Conservation (phyloP, 441 rosid genomes). For the Populus hybrid region DNA sequence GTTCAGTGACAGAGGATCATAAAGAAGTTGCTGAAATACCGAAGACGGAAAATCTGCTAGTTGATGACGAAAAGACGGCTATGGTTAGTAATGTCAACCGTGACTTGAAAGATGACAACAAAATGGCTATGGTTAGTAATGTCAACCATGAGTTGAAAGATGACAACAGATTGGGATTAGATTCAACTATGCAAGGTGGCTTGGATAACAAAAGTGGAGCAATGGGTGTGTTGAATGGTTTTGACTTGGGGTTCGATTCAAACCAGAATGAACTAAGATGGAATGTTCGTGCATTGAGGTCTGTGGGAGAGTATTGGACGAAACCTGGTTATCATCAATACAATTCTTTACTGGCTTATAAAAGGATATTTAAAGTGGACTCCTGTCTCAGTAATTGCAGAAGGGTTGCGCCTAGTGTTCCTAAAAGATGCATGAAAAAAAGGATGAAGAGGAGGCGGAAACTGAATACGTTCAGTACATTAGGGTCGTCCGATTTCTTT, state of each 20-base stretch:
- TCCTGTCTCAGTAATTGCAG: not conserved
- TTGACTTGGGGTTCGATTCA: not conserved
- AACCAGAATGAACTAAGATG: not conserved
- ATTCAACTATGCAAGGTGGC: not conserved
- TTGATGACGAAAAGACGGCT: not conserved
- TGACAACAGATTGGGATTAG: not conserved
- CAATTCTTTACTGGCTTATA: not conserved
- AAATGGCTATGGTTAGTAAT: too few relatives aligned
- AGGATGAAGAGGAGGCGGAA: slow-evolving; percentile 4
- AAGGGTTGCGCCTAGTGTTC: not conserved
- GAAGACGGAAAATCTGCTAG: not conserved
- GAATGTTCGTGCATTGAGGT: not conserved
- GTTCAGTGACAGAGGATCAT: not conserved
- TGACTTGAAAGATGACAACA: not conserved
- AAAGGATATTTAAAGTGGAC: not conserved
- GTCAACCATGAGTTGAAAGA: too few relatives aligned
- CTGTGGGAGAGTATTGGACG: not conserved
- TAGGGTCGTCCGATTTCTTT: not conserved
- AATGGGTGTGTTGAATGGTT: not conserved
- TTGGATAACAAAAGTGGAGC: not conserved
- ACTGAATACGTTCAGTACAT: not conserved
- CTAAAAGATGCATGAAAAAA: not conserved
- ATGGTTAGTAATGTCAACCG: not conserved
- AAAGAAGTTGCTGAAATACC: not conserved
- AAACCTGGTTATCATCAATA: not conserved